Percentiles rank a stretch among this genome's conserved stretches.
These are phyloP conservation scores for Diaporthe sp. DNA, from an alignment of 2,329 filamentous ascomycete genomes.

Conservation along the genomic window DNA sequence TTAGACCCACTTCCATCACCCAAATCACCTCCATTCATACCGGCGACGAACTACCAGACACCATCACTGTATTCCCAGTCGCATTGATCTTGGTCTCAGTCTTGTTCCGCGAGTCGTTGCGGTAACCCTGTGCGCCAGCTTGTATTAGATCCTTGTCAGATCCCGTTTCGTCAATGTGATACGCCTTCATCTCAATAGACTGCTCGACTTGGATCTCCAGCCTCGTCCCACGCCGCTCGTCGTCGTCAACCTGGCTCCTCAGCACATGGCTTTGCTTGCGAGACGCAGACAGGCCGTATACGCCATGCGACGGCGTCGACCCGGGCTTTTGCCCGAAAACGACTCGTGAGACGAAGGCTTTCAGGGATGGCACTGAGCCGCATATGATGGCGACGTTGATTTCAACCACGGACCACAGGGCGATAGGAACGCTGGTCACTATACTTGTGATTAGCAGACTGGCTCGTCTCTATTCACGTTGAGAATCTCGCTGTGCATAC, in stretches of 20 bases:
- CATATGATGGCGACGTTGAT: slow-evolving; percentile 55
- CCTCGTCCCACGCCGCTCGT: slow-evolving; percentile 38
- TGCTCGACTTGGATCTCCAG: slow-evolving; percentile 47
- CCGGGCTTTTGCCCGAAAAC: slow-evolving; percentile 50
- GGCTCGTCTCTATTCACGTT: too few relatives aligned
- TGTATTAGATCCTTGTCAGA: slow-evolving; percentile 15
- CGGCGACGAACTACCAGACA: slow-evolving; percentile 18
- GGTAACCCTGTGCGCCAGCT: neutral
- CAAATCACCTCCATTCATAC: neutral
- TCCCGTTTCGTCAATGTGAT: slow-evolving; percentile 11
- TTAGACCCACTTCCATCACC: neutral
- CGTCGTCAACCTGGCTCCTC: slow-evolving; percentile 14
- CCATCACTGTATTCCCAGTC: neutral
- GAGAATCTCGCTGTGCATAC: slow-evolving; percentile 15
- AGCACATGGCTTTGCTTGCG: slow-evolving; percentile 1
- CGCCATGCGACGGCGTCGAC: neutral
- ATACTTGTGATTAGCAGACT: neutral
- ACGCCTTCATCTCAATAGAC: slow-evolving; percentile 42
- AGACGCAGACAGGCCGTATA: slow-evolving; percentile 7
- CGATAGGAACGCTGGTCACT: slow-evolving; percentile 45
- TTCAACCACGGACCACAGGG: slow-evolving; percentile 49
- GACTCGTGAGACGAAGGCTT: slow-evolving; percentile 55
- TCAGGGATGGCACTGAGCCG: slow-evolving; percentile 57
- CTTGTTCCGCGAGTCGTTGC: neutral
- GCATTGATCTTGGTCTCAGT: slow-evolving; percentile 25